Conservation (phyloP, 495 filamentous ascomycete genomes). For the Pseudevernia furfuracea region DNA sequence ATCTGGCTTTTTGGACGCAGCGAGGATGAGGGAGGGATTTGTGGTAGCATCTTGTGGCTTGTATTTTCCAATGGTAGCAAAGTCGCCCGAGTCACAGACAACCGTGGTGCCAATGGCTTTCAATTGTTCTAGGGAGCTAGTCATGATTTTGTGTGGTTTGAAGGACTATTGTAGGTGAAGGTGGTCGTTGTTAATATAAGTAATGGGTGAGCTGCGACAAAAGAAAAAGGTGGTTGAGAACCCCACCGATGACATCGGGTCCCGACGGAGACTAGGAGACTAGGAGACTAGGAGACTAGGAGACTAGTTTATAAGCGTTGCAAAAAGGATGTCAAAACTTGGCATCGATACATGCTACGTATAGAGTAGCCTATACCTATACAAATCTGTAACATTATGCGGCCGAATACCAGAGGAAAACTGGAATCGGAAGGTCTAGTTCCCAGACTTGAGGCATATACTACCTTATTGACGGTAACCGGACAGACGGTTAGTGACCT, state of each 20-base stretch:
- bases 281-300: too few relatives aligned
- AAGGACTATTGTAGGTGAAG: neutral
- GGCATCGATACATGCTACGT: too few relatives aligned
- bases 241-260: neutral
- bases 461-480: neutral
- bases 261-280: neutral
- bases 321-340: too few relatives aligned
- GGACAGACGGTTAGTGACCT: neutral
- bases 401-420: too few relatives aligned
- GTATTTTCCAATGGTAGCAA: conserved; percentile 92
- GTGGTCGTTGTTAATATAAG: neutral
- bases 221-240: neutral
- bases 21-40: conserved; percentile 96
- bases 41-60: conserved; percentile 99
- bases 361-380: too few relatives aligned
- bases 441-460: too few relatives aligned
- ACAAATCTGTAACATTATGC: too few relatives aligned
- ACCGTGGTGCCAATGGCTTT: conserved; percentile 96
- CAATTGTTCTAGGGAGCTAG: conserved; percentile 86
- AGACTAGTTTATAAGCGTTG: too few relatives aligned
- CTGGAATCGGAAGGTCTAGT: too few relatives aligned
- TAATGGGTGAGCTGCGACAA: neutral
- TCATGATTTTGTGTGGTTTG: conserved; percentile 46
- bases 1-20: conserved; percentile 94
- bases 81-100: conserved; percentile 90